These are phyloP conservation scores for Oidiodendron maius DNA, from an alignment of 495 filamentous ascomycete species.

Conservation along the genomic window DNA sequence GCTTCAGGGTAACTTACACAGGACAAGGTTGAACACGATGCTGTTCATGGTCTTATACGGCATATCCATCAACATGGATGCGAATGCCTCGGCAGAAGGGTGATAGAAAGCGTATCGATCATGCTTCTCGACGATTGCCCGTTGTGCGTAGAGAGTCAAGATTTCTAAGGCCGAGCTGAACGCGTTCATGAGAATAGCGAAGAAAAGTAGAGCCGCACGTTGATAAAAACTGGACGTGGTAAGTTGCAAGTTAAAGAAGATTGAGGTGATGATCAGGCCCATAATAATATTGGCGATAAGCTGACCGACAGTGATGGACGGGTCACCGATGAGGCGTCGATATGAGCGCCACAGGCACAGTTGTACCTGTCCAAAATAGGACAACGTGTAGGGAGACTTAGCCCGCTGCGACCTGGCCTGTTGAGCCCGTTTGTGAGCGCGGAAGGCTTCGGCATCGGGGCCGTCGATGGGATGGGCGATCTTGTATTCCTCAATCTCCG, in stretches of 20 bases:
- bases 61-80: slow-evolving; percentile 73
- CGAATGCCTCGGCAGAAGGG: slow-evolving; percentile 75
- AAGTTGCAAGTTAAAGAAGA: slow-evolving; percentile 46
- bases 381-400: slow-evolving; percentile 58
- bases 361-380: slow-evolving; percentile 48
- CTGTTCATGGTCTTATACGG: slow-evolving; percentile 46
- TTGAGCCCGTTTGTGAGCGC: too few relatives aligned
- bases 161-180: slow-evolving; percentile 59
- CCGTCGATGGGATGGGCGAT: too few relatives aligned
- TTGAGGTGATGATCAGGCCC: slow-evolving; percentile 35
- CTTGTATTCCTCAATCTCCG: too few relatives aligned
- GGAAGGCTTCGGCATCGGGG: too few relatives aligned
- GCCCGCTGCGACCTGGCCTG: too few relatives aligned
- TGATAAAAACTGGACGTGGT: slow-evolving; percentile 35
- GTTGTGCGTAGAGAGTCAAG: slow-evolving; percentile 67
- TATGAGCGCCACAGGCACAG: slow-evolving; percentile 55
- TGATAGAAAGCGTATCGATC: slow-evolving; percentile 81
- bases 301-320: slow-evolving; percentile 57
- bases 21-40: slow-evolving; percentile 54
- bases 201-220: slow-evolving; percentile 53
- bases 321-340: slow-evolving; percentile 60
- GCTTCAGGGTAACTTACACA: too few relatives aligned
- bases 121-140: slow-evolving; percentile 90
- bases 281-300: slow-evolving; percentile 62
- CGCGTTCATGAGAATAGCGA: slow-evolving; percentile 73